Evolutionary conservation across 805 yeast genomes (phyloP), one percentile per base, ranked within the genome.

Genomic region (Hanseniaspora occidentalis): DNA sequence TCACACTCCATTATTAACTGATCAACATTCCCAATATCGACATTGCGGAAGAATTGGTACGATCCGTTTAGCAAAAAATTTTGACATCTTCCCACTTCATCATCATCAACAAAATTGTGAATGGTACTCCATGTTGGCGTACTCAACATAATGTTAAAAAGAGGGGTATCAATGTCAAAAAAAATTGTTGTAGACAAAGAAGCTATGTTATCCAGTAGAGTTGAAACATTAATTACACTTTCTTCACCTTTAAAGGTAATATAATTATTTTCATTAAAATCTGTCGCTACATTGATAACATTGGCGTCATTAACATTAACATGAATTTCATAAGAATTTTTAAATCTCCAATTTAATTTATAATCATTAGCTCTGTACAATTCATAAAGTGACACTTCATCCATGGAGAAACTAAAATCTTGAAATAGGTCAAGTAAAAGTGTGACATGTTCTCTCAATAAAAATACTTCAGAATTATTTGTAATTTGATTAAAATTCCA

Each of bases 121-220:
- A 77, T 63, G 0, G 97, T 88, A 52, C 85, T 94, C 95, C 97
- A 92, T 1, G 89, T 80, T 0, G 98, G 97, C 0, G 92, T 75
- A 43, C 77, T 80, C 2, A 88, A 56, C 1, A 72, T 62, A 36
- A 92, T 51, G 37, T 77, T 71, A 47, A 85, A 73, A 37, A 60
- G 61, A 0, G 83, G 75, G 0, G 95, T 79, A 2, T 47, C 46
- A 2, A 80, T 47, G 1, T 59, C 57, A 49, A 68, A 84, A 13
- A 67, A 61, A 13, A 80, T 63, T 0, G 71, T 67, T 1, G 74
- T 71, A 2, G 70, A 67, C 38, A 70, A 71, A 27, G 71, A 60
- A 29, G 72, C 67, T 14, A 76, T 65, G 0, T 72, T 68, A 11
- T 69, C 69, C 46, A 77, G 51, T 0, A 97, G 96, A 1, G 85